Conservation (phyloP, 2,329 filamentous ascomycete genomes). For the Cyanodermella asteris region DNA sequence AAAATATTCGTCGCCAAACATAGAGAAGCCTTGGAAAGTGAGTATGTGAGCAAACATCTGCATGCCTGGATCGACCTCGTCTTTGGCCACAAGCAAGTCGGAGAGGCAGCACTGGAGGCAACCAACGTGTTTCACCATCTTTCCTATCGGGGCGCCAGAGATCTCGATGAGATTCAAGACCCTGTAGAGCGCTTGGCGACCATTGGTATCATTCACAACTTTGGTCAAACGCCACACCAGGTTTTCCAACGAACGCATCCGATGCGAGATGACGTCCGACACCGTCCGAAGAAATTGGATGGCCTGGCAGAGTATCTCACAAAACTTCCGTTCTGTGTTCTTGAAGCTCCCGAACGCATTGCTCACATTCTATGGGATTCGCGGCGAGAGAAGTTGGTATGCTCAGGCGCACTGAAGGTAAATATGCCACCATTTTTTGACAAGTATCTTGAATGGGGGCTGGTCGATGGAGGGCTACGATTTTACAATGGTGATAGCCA, state of each 20-base stretch:
- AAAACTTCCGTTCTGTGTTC: constrained; percentile 54
- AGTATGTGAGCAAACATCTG: constrained; percentile 70
- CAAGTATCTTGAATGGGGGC: constrained; percentile 90
- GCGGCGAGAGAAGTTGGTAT: constrained; percentile 64
- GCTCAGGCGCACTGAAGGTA: constrained; percentile 61
- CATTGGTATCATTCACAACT: constrained; percentile 94
- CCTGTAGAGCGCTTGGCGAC: constrained; percentile 69
- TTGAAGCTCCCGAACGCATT: constrained; percentile 58
- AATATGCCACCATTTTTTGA: constrained; percentile 75
- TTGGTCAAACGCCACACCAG: constrained; percentile 91
- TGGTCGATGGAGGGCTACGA: constrained; percentile 74
- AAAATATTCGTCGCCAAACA: constrained; percentile 91
- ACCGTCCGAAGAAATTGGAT: constrained; percentile 51
- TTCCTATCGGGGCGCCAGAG: constrained; percentile 82
- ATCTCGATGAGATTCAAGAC: constrained; percentile 78
- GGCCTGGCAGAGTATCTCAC: constrained; percentile 54
- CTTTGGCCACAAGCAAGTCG: constrained; percentile 83
- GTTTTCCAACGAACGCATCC: constrained; percentile 71
- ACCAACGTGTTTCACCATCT: constrained; percentile 92
- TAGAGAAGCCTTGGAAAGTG: constrained; percentile 83
- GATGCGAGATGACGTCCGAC: constrained; percentile 44
- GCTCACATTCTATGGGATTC: constrained; percentile 55
- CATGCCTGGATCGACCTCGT: constrained; percentile 93
- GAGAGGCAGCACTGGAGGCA: constrained; percentile 74
- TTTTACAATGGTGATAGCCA: constrained; percentile 74